These are phyloP conservation scores for Dictyostelium capitatum DNA, from an alignment of 78 protist genomes.

Conservation along the genomic window DNA sequence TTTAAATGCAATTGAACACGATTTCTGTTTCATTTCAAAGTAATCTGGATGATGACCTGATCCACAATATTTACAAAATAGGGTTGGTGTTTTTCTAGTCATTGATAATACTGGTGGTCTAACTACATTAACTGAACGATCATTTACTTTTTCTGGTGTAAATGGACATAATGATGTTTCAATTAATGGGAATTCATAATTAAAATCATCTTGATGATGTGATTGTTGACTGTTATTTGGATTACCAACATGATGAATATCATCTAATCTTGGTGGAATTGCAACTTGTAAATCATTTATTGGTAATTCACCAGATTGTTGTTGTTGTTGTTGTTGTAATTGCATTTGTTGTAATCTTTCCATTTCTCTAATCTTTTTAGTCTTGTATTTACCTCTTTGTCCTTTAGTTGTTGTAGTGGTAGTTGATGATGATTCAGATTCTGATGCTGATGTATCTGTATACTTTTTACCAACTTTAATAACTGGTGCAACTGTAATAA, in stretches of 20 bases:
- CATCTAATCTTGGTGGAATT: not conserved
- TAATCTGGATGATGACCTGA: constrained; percentile 59
- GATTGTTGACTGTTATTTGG: not conserved
- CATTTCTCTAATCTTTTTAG: constrained; percentile 9
- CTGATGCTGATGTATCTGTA: not conserved
- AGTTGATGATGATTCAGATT: not conserved
- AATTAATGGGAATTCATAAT: constrained; percentile 39
- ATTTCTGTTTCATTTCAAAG: constrained; percentile 57
- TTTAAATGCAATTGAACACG: not conserved
- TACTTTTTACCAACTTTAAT: not conserved
- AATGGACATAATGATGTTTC: constrained; percentile 23
- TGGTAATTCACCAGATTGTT: not conserved
- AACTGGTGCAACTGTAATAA: not conserved
- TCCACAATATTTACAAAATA: constrained; percentile 72
- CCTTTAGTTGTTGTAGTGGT: not conserved
- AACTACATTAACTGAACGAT: not conserved
- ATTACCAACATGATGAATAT: not conserved
- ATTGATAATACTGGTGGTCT: not conserved
- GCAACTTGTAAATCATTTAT: not conserved
- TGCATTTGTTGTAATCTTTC: not conserved
- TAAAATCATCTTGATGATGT: not conserved
- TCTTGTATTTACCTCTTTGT: not conserved
- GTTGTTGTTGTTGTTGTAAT: not conserved
- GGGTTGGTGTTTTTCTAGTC: constrained; percentile 48
- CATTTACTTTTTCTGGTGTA: not conserved